Evolutionary conservation across 2,329 filamentous ascomycete species (phyloP), one percentile per base, ranked within the genome.

Genomic region (Xylaria sp.): DNA sequence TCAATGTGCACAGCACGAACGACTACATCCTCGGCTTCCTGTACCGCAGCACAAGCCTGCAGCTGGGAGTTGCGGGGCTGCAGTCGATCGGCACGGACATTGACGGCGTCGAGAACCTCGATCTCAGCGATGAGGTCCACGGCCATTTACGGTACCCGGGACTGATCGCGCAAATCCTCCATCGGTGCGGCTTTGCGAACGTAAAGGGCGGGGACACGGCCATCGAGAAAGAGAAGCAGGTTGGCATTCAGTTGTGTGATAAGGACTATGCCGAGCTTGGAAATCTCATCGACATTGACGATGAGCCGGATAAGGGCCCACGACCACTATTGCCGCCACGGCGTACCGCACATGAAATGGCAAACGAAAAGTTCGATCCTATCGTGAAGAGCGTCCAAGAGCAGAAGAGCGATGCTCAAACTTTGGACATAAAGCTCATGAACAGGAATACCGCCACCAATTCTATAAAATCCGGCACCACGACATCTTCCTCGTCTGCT

Each of bases 21-120:
- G 94, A 97, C 78, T 92, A 93, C 74, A 89, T 97, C 36, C 87
- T 97, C 0, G 94, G 89, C 0, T 95, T 97, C 76, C 82, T 97
- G 20, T 97, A 97, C 77, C 89, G 94, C 50, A 90, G 93, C 2
- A 93, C 92, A 45, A 94, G 90, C 65, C 86, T 97, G 31, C 91
- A 96, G 70, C 86, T 92, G 45, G 94, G 94, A 3, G 88, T 97
- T 47, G 94, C 94, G 0, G 95, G 94, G 0, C 81, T 98, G 1
- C 92, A 97, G 76, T 84, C 88, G 36, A 87, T 96, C 27, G 74
- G 64, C 17, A 80, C 88, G 64, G 86, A 84, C 9, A 87, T 94
- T 17, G 84, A 87, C 5, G 90, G 90, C 2, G 85, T 96, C 75
- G 78, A 84, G 67, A 87, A 87, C 67, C 73, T 87, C 17, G 78